Base-by-base conservation (phyloP, 371 early-diverging fungal species). In the Mortierella sp. region DNA sequence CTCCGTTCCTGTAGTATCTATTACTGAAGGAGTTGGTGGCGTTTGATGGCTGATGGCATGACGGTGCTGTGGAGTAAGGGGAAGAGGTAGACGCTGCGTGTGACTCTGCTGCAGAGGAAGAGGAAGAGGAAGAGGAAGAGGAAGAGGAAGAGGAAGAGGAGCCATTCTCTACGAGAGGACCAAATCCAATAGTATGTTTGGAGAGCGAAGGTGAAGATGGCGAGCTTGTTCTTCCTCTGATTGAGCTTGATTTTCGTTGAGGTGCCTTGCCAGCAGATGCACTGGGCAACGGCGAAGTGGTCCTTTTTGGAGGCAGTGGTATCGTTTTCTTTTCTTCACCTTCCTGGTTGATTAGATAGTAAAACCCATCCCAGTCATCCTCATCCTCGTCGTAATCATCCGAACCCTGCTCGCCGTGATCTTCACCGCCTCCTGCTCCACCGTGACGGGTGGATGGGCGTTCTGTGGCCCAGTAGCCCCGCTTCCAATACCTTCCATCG, bases 331-430 rank as follows among this genome's bases (percentile, higher is more conserved):
- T n/a, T 11, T 35, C 37, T 16, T 52, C 30, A 0, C 64, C 73
- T 55, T 80, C 80, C 22, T 75, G 72, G 57, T 80, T 75, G 58
- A 75, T 67, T 22, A 80, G 43, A 39, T 65, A 80, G 14, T 80
- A 80, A 39, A 80, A 80, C 18, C 80, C 80, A 30, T 80, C 80
- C 80, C 80, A 79, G 16, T 79, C 78, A 24, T 70, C 77, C 24
- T 59, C 66, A 22, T 61, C 66, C 0, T 70, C 66, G 4, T 78
- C 73, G 1, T 43, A 54, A 20, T 63, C 55, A 11, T 69, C 66
- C 22, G n/a, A 49, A 20, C 20, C n/a, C n/a, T 60, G 57, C 28
- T 70, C 52, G 9, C 52, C 62, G 10, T 59, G 30, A 24, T 61
- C 57, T 37, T 47, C 66, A n/a, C 35, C 43, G 14, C 45, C 20